phyloP scores from a whole-genome alignment of 371 early-diverging fungal species.

The Vairimorpha ceranae region DNA sequence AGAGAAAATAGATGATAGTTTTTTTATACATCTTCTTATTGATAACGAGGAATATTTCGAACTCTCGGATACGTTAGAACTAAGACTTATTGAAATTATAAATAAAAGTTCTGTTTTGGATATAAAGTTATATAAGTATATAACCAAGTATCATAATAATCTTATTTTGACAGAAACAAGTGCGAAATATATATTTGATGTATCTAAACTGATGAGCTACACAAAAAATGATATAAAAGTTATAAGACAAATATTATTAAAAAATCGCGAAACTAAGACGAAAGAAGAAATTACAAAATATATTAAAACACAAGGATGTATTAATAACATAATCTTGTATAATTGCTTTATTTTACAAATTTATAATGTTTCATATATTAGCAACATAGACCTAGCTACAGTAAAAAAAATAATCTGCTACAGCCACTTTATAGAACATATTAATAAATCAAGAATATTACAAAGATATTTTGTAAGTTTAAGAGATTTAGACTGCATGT shows the following conservation, averaged over 20 bases:
- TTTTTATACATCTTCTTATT: not conserved
- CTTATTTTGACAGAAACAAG: not conserved
- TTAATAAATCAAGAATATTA: not conserved
- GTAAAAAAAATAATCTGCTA: not conserved
- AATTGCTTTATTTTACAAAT: not conserved
- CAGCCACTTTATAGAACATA: not conserved
- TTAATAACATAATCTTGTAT: constrained; percentile 3
- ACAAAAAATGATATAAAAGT: not conserved
- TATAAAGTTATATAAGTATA: not conserved
- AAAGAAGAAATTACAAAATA: not conserved
- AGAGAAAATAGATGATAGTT: not conserved
- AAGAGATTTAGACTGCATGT: not conserved
- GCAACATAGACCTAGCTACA: not conserved
- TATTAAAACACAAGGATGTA: constrained; percentile 9
- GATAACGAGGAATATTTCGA: not conserved
- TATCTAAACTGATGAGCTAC: not conserved
- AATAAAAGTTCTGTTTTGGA: not conserved
- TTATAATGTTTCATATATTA: not conserved
- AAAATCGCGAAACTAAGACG: not conserved
- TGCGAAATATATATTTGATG: not conserved
- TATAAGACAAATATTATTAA: not conserved
- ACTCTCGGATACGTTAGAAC: not conserved
- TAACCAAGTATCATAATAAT: not conserved
- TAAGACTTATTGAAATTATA: not conserved
- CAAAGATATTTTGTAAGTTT: not conserved